Conservation (phyloP, 768 basidiomycete genomes). For the Gelatoporia subvermispora region DNA sequence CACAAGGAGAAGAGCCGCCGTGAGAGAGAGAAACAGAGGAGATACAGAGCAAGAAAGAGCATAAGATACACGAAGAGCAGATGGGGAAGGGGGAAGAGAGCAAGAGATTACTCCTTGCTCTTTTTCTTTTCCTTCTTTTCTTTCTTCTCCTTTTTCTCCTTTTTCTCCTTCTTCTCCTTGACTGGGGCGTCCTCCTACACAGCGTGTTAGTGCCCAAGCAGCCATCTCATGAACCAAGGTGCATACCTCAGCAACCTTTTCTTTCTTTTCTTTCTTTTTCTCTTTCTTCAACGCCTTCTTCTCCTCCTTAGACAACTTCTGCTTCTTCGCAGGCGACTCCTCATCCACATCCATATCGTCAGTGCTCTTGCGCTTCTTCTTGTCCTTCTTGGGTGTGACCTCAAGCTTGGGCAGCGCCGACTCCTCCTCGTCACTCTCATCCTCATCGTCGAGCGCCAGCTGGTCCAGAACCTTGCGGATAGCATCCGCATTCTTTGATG, state of each 20-base stretch:
- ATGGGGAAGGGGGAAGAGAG: constrained; percentile 1
- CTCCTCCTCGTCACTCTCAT: constrained; percentile 50
- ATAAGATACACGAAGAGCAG: constrained; percentile 2
- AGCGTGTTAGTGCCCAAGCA: constrained; percentile 1
- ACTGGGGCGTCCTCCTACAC: constrained; percentile 27
- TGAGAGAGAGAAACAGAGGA: constrained; percentile 1
- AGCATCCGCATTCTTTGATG: constrained; percentile 88
- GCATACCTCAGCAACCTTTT: constrained; percentile 40
- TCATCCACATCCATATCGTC: constrained; percentile 43
- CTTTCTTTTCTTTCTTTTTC: constrained; percentile 57
- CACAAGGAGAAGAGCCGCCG: neutral
- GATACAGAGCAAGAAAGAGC: constrained; percentile 7
- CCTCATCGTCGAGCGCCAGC: constrained; percentile 65
- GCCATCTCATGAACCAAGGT: neutral
- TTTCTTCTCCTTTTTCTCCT: constrained; percentile 34
- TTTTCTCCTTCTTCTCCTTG: constrained; percentile 36
- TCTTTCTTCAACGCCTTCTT: constrained; percentile 82
- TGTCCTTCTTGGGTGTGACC: constrained; percentile 48
- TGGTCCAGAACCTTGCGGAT: constrained; percentile 84
- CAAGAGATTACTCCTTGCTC: constrained; percentile 31
- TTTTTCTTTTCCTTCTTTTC: constrained; percentile 55
- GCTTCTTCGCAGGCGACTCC: constrained; percentile 60
- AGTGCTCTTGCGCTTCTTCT: constrained; percentile 67
- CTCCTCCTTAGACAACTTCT: constrained; percentile 78
- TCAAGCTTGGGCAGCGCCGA: constrained; percentile 56